Evolutionary conservation across 768 basidiomycete species (phyloP).

Genomic region (Tricholoma bakamatsutake): DNA sequence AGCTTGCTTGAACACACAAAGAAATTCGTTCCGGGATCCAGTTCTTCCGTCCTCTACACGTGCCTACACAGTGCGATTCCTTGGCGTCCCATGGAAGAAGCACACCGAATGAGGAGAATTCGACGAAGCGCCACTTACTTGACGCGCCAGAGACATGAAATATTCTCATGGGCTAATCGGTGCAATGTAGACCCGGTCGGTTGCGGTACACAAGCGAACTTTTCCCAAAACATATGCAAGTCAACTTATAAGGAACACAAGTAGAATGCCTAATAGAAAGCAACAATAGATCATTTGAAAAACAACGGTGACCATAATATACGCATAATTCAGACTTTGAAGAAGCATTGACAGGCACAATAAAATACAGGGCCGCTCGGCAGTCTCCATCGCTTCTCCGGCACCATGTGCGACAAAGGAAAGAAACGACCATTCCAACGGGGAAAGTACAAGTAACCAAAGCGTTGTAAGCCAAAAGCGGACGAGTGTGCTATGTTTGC

Average conservation of each 20-base stretch:
- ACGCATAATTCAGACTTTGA: not conserved
- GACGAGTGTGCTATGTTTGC: not conserved
- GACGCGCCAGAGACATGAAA: not conserved
- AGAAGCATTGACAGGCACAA: not conserved
- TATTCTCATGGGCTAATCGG: not conserved
- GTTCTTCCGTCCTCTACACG: not conserved
- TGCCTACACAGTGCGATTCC: not conserved
- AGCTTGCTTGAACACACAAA: not conserved
- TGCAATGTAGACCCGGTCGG: not conserved
- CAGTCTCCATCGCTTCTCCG: not conserved
- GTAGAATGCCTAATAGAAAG: not conserved
- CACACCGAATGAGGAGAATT: not conserved
- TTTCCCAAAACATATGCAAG: not conserved
- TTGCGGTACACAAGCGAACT: not conserved
- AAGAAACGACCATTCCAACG: not conserved
- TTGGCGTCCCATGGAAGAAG: not conserved
- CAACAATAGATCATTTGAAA: not conserved
- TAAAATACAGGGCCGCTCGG: not conserved
- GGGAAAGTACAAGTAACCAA: not conserved
- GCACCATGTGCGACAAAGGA: not conserved
- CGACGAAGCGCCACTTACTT: not conserved
- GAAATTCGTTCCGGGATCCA: not conserved
- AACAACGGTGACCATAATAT: not conserved
- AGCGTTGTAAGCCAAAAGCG: not conserved
- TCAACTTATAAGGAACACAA: not conserved